A percentile compares a stretch with the other conserved stretches of the same genome.
phyloP scores from a whole-genome alignment of 2,329 filamentous ascomycete species.

The Penicillium crustosum region DNA sequence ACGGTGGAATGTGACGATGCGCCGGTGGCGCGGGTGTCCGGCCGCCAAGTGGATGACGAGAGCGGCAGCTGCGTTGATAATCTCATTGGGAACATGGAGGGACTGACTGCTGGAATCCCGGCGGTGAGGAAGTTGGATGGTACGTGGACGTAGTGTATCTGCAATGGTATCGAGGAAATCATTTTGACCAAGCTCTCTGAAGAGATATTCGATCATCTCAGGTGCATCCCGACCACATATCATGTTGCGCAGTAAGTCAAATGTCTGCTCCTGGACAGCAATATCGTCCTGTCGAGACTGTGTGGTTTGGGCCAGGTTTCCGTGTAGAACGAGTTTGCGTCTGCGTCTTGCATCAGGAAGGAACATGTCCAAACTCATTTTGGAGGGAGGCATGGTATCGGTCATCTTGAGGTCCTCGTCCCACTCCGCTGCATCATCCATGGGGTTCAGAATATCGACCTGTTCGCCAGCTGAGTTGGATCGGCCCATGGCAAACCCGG shows the following conservation, averaged over 20 bases:
- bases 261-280: slow-evolving; percentile 83
- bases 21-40: slow-evolving; percentile 72
- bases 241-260: slow-evolving; percentile 87
- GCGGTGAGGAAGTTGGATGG: slow-evolving; percentile 34
- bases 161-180: slow-evolving; percentile 78
- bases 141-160: slow-evolving; percentile 66
- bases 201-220: slow-evolving; percentile 81
- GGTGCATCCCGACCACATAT: slow-evolving; percentile 64
- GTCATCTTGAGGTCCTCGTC: slow-evolving; percentile 38
- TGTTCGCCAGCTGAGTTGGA: slow-evolving; percentile 61
- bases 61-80: slow-evolving; percentile 75
- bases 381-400: slow-evolving; percentile 43
- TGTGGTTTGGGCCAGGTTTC: slow-evolving; percentile 66
- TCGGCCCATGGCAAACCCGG: slow-evolving; percentile 53
- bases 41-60: slow-evolving; percentile 88
- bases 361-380: slow-evolving; percentile 40
- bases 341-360: slow-evolving; percentile 42
- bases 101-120: slow-evolving; percentile 32
- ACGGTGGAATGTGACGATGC: slow-evolving; percentile 73
- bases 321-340: slow-evolving; percentile 53
- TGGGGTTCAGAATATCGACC: slow-evolving; percentile 59
- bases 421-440: slow-evolving; percentile 33
- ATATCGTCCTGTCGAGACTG: slow-evolving; percentile 75
- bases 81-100: slow-evolving; percentile 53
- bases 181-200: slow-evolving; percentile 72